These are phyloP conservation scores for Phellopilus nigrolimitatus DNA, from an alignment of 1,284 basidiomycete genomes.

Conservation along the genomic window DNA sequence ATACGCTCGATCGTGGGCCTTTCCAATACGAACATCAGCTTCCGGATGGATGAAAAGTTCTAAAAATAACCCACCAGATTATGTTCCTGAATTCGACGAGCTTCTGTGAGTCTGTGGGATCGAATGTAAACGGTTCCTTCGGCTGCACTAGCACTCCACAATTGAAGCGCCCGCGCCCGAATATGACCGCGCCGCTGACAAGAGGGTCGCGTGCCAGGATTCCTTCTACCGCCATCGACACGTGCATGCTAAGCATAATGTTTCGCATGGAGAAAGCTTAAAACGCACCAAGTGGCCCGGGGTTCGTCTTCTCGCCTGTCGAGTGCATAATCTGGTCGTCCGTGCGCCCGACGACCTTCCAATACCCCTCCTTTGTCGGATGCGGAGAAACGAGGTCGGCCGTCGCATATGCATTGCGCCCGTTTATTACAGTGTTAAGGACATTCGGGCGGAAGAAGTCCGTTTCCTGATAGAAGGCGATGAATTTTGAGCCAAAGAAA, in stretches of 20 bases:
- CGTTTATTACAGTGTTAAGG: slow-evolving; percentile 28
- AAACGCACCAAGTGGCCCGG: slow-evolving; percentile 35
- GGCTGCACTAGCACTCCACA: slow-evolving; percentile 41
- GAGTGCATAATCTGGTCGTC: slow-evolving; percentile 51
- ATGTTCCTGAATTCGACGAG: slow-evolving; percentile 5
- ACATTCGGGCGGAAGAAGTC: slow-evolving; percentile 13
- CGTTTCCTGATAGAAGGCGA: not conserved
- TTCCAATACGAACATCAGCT: not conserved
- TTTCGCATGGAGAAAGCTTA: not conserved
- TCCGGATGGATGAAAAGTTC: not conserved
- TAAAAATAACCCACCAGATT: slow-evolving; percentile 8
- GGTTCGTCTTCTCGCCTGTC: slow-evolving; percentile 49
- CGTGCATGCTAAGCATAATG: too few relatives aligned
- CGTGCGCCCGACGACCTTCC: slow-evolving; percentile 40
- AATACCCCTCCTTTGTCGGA: slow-evolving; percentile 38
- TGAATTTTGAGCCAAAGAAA: not conserved
- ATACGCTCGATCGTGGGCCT: slow-evolving; percentile 1
- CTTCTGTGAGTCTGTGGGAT: slow-evolving; percentile 9
- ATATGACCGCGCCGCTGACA: slow-evolving; percentile 32
- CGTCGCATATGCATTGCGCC: slow-evolving; percentile 31
- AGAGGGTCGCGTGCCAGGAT: slow-evolving; percentile 34
- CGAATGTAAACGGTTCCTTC: slow-evolving; percentile 22
- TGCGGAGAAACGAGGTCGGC: slow-evolving; percentile 42
- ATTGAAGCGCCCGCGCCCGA: slow-evolving; percentile 39
- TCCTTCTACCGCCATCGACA: slow-evolving; percentile 27